Percentiles rank a stretch among this genome's conserved stretches.
Conservation (phyloP, 495 filamentous ascomycete genomes). For the Lineolata rhizophorae region DNA sequence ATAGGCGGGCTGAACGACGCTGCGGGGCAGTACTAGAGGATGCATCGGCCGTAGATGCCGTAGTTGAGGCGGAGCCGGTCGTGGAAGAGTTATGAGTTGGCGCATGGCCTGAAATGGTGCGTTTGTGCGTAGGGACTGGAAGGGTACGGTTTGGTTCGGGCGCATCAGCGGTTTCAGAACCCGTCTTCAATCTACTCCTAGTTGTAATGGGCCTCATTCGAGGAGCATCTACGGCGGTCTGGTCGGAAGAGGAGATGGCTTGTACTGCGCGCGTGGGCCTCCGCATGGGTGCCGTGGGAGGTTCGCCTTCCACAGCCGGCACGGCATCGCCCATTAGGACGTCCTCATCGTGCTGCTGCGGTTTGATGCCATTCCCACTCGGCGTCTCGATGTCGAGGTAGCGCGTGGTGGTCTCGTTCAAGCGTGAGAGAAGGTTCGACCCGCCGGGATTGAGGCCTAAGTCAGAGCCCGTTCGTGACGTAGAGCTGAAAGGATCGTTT, state of each 20-base stretch:
- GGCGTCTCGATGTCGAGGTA: conserved; percentile 15
- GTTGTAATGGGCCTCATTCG: conserved; percentile 37
- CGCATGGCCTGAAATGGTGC: conserved; percentile 66
- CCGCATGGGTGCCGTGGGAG: conserved; percentile 44
- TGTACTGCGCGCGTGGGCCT: conserved; percentile 39
- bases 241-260: conserved; percentile 24
- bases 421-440: conserved; percentile 10
- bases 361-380: conserved; percentile 12
- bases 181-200: conserved; percentile 9
- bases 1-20: conserved; percentile 57
- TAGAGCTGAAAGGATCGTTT: conserved; percentile 17
- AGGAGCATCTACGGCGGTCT: conserved; percentile 33
- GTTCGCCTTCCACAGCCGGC: conserved; percentile 23
- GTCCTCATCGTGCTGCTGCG: conserved; percentile 17
- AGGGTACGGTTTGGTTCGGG: conserved; percentile 25
- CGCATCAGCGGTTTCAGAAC: conserved; percentile 24
- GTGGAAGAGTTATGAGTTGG: no score
- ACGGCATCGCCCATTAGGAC: conserved; percentile 17
- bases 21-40: conserved; percentile 46
- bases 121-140: conserved; percentile 42
- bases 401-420: conserved; percentile 10
- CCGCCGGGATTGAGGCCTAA: conserved; percentile 11
- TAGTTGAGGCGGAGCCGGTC: no score
- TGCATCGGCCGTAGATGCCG: conserved; percentile 16
- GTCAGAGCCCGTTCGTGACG: conserved; percentile 7